phyloP scores from a whole-genome alignment of 2,329 filamentous ascomycete genomes.

The Cordyceps fumosorosea region DNA sequence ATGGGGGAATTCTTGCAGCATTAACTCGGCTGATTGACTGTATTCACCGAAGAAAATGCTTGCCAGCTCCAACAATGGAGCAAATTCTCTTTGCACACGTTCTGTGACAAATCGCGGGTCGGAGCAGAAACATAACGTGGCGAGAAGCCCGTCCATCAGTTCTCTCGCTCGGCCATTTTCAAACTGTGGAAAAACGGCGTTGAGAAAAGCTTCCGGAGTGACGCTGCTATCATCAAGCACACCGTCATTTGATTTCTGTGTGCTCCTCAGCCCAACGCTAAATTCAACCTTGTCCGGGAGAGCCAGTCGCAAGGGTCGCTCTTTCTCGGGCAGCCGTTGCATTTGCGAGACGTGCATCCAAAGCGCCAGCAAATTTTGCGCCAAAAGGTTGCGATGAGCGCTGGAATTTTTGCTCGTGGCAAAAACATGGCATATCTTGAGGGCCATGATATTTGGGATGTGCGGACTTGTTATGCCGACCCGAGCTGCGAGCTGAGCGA shows the following conservation, averaged over 20 bases:
- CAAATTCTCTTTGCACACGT: constrained; percentile 16
- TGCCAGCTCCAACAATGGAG: constrained; percentile 23
- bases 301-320: background rate
- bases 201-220: constrained; percentile 14
- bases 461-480: constrained; percentile 6
- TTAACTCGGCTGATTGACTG: background rate
- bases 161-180: constrained; percentile 18
- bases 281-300: constrained; percentile 1
- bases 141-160: constrained; percentile 27
- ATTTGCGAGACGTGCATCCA: constrained; percentile 14
- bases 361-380: background rate
- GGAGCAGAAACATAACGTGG: constrained; percentile 26
- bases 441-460: constrained; percentile 24
- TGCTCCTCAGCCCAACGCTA: background rate
- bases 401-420: constrained; percentile 14
- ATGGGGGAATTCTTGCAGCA: constrained; percentile 7
- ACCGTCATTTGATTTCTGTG: background rate
- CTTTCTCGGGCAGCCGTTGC: constrained; percentile 16
- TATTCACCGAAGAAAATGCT: constrained; percentile 1
- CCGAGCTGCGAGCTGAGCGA: constrained; percentile 17
- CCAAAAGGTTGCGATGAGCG: constrained; percentile 15
- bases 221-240: background rate
- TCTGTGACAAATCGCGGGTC: constrained; percentile 19
- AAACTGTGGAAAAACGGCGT: constrained; percentile 27
- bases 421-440: constrained; percentile 26